phyloP scores from a whole-genome alignment of 805 yeast genomes.

The Ogataea wickerhamii region DNA sequence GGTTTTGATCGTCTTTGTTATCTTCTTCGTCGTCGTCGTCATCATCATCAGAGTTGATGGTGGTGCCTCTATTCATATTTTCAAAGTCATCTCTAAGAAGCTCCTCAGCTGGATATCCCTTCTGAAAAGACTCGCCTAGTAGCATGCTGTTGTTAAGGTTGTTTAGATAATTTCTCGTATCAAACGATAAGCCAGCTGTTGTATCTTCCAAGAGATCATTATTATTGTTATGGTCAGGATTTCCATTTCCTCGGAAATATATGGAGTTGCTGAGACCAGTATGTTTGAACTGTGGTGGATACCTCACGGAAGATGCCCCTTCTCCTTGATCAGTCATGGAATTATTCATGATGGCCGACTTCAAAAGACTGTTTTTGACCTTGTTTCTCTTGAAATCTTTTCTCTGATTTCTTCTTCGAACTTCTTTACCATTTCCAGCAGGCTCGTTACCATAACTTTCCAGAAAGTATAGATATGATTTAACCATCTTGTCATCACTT shows the following conservation, averaged over 20 bases:
- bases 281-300: slow-evolving; percentile 20
- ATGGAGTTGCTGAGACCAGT: slow-evolving; percentile 16
- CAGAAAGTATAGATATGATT: slow-evolving; percentile 80
- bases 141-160: slow-evolving; percentile 30
- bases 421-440: slow-evolving; percentile 15
- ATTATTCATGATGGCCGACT: slow-evolving; percentile 25
- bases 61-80: slow-evolving; percentile 4
- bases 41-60: slow-evolving; percentile 26
- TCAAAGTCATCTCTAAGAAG: slow-evolving; percentile 12
- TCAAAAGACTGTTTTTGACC: slow-evolving; percentile 17
- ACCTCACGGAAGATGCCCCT: slow-evolving; percentile 17
- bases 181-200: slow-evolving; percentile 27
- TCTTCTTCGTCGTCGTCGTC: slow-evolving; percentile 32
- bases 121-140: slow-evolving; percentile 44
- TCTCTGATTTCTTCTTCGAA: slow-evolving; percentile 1
- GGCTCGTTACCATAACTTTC: slow-evolving; percentile 69
- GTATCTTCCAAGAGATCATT: slow-evolving; percentile 27
- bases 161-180: slow-evolving; percentile 21
- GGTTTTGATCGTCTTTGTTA: slow-evolving; percentile 16
- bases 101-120: slow-evolving; percentile 33
- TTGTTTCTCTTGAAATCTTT: slow-evolving; percentile 2
- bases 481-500: slow-evolving; percentile 85
- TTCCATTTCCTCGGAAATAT: slow-evolving; percentile 10
- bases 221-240: slow-evolving; percentile 3
- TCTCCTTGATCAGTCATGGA: slow-evolving; percentile 13